Evolutionary conservation across 371 early-diverging fungal species (phyloP).

Genomic region (Apophysomyces elegans): DNA sequence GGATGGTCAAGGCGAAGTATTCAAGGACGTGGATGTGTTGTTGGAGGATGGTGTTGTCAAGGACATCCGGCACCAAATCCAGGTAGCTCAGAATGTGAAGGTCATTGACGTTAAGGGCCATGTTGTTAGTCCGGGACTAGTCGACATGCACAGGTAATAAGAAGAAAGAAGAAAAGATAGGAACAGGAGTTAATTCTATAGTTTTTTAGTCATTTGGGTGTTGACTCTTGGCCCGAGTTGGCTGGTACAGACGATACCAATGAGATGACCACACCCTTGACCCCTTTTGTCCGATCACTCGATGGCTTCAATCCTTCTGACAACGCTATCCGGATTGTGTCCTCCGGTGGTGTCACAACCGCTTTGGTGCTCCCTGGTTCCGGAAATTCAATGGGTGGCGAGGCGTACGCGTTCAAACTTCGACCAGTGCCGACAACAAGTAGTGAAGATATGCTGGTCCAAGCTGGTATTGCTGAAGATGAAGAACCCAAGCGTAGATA

Average conservation of each 20-base stretch:
- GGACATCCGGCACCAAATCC: conserved; percentile 38
- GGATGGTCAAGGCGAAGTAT: conserved; percentile 59
- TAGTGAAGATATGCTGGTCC: conserved; percentile 68
- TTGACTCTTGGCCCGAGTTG: conserved; percentile 65
- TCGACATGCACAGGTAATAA: conserved; percentile 74
- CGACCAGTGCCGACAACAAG: conserved; percentile 54
- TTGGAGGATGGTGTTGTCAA: conserved; percentile 57
- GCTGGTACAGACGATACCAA: conserved; percentile 63
- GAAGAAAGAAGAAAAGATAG: too few relatives aligned
- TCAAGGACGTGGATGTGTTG: conserved; percentile 54
- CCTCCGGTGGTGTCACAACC: conserved; percentile 79
- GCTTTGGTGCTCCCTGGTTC: conserved; percentile 75
- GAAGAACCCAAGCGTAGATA: conserved; percentile 58
- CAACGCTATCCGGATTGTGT: conserved; percentile 62
- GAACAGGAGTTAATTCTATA: too few relatives aligned
- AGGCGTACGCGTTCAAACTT: conserved; percentile 68
- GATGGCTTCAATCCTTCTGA: conserved; percentile 68
- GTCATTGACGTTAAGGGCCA: conserved; percentile 67
- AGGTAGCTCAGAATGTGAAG: conserved; percentile 32
- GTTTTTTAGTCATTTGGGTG: conserved; percentile 56
- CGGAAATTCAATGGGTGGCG: conserved; percentile 77
- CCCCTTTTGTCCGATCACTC: conserved; percentile 63
- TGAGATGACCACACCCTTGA: conserved; percentile 62
- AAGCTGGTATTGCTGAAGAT: conserved; percentile 47
- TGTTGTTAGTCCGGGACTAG: conserved; percentile 73